Evolutionary conservation across 2,329 filamentous ascomycete genomes (phyloP).

Genomic region (Fusarium sp.): DNA sequence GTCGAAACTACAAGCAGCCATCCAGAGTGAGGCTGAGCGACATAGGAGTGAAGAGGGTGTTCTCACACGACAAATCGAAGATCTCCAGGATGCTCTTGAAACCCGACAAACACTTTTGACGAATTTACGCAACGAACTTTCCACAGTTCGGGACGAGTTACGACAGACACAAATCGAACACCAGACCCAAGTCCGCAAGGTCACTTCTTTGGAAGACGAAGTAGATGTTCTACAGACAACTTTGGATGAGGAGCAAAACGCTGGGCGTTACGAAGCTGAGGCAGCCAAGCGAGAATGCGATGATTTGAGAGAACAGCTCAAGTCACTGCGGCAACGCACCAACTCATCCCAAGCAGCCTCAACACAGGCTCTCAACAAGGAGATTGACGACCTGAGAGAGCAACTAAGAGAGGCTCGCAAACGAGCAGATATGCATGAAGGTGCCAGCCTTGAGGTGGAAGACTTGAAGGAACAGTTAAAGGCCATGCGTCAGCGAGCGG

Average conservation of each 20-base stretch:
- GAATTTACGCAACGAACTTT: conserved; percentile 76
- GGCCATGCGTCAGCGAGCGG: conserved; percentile 46
- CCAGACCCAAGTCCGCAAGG: conserved; percentile 74
- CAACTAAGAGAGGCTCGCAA: conserved; percentile 48
- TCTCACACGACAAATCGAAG: conserved; percentile 80
- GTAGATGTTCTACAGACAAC: conserved; percentile 77
- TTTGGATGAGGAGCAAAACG: conserved; percentile 47
- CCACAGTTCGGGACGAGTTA: conserved; percentile 77
- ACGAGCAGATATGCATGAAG: conserved; percentile 43
- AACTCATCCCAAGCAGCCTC: conserved; percentile 37
- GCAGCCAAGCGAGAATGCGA: conserved; percentile 61
- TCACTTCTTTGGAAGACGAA: conserved; percentile 80
- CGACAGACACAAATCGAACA: conserved; percentile 77
- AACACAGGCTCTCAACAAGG: conserved; percentile 47
- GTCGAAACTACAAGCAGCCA: conserved; percentile 74
- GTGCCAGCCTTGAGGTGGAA: conserved; percentile 51
- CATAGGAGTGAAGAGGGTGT: conserved; percentile 80
- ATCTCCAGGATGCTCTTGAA: conserved; percentile 79
- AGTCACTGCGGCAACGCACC: conserved; percentile 49
- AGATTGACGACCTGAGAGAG: conserved; percentile 48
- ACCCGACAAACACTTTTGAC: conserved; percentile 76
- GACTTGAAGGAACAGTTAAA: conserved; percentile 38
- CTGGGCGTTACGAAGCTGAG: conserved; percentile 58
- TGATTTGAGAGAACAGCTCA: conserved; percentile 40
- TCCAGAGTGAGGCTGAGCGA: conserved; percentile 80